Base-by-base conservation (phyloP, 2,329 filamentous ascomycete species). In the Calonectria pteridis region DNA sequence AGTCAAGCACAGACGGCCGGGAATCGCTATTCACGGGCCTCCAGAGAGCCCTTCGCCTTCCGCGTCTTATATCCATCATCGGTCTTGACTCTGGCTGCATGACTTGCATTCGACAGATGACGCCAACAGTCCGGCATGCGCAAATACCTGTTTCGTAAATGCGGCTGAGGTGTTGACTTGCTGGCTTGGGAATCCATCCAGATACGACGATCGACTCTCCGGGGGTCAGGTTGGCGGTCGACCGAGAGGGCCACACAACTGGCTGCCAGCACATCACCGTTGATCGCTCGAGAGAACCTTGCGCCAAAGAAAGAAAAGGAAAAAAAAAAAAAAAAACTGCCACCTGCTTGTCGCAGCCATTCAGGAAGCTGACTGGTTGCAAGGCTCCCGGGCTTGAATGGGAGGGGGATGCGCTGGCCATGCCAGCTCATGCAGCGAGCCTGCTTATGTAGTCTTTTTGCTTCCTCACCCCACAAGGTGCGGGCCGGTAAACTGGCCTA, bases 341-440 rank as follows among this genome's bases (percentile, higher is more conserved):
- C 68, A 64, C 14, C 29, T 51, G 49, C 49, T 13, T 43, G 63
- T 66, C 26, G 29, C 49, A 69, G 69, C 76, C 77, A 78, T 53
- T 78, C 66, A 75, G 26, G 40, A 31, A 31, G 64, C 69, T 67
- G 65, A 55, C 46, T 71, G 55, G 67, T 3, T 50, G 77, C 64
- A 26, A 51, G 71, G 69, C 69, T 77, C 66, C 58, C 33, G 31
- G 31, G 63, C 72, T 77, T 74, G 78, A 73, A 77, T 75, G 75
- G 58, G 53, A 73, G 59, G 66, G 49, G 70, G 77, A 80, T 80
- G 79, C 79, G 79, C 71, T 81, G 79, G 77, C 79, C 73, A 76
- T 81, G 78, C 79, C 79, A 80, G 76, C 79, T 75, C 79, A 80
- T 67, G 72, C 73, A 67, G 71, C 65, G 40, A 66, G 70, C 43